Percentiles rank a stretch among this genome's conserved stretches.
Evolutionary conservation across 768 basidiomycete genomes (phyloP).

Genomic region (Podaxis sp.): DNA sequence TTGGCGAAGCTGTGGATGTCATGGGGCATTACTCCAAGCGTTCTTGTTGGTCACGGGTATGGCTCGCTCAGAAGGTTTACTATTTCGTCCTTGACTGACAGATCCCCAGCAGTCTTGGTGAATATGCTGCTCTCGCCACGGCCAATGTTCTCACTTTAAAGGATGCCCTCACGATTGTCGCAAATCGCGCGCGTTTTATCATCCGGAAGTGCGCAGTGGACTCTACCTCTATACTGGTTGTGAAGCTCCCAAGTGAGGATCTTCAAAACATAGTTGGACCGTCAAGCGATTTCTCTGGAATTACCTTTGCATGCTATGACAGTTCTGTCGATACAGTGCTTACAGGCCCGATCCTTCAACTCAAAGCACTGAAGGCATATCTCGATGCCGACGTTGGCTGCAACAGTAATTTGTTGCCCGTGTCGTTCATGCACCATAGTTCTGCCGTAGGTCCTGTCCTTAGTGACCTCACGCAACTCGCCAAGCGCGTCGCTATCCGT

Average conservation of each 20-base stretch:
- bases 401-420: constrained; percentile 43
- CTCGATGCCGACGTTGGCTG: constrained; percentile 35
- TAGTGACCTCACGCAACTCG: constrained; percentile 42
- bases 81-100: neutral
- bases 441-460: constrained; percentile 58
- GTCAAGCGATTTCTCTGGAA: constrained; percentile 30
- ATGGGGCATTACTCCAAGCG: constrained; percentile 62
- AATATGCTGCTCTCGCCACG: constrained; percentile 70
- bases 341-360: constrained; percentile 48
- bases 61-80: neutral
- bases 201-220: constrained; percentile 41
- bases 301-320: constrained; percentile 63
- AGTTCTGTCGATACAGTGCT: constrained; percentile 57
- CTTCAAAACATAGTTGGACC: constrained; percentile 36
- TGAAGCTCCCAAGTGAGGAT: constrained; percentile 37
- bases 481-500: constrained; percentile 34
- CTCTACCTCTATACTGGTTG: constrained; percentile 61
- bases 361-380: constrained; percentile 40
- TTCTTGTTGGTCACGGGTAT: constrained; percentile 72
- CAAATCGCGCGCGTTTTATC: constrained; percentile 58
- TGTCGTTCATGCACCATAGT: constrained; percentile 68
- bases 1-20: constrained; percentile 65
- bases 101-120: constrained; percentile 58
- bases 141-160: constrained; percentile 57
- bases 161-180: constrained; percentile 58